Conservation (phyloP, 345 rosid species). For the Citrus glauca region DNA sequence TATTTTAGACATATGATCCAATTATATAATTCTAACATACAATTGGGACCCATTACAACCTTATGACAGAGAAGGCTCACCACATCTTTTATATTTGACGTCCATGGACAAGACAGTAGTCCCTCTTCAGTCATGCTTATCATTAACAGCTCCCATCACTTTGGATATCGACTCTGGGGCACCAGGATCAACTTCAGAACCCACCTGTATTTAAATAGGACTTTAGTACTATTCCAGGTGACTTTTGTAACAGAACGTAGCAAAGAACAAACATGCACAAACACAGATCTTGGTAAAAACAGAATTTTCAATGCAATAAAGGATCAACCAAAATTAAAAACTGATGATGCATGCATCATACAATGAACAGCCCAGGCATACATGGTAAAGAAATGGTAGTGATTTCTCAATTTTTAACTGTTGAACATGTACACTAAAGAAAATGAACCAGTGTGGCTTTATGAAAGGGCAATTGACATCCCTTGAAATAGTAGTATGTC, state of each 20-base stretch:
- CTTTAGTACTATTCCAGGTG: background rate
- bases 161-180: slow-evolving; percentile 13
- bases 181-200: slow-evolving; percentile 19
- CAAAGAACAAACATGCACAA: background rate
- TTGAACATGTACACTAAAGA: background rate
- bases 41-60: background rate
- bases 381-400: background rate
- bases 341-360: too few species aligned
- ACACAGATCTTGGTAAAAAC: background rate
- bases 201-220: slow-evolving; percentile 18
- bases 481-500: background rate
- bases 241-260: background rate
- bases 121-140: slow-evolving; percentile 25
- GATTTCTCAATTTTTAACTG: background rate
- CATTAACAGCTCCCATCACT: slow-evolving; percentile 14
- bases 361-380: background rate
- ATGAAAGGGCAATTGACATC: background rate
- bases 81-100: background rate
- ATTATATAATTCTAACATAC: background rate
- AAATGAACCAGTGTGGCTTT: background rate
- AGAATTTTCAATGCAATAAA: background rate
- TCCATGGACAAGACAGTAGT: background rate
- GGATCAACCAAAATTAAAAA: background rate
- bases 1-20: background rate
- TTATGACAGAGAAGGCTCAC: background rate